Percentiles rank a stretch among this genome's conserved stretches.
Evolutionary conservation across 1,139 yeast species (phyloP).

Genomic region (Schwanniomyces etchellsii): DNA sequence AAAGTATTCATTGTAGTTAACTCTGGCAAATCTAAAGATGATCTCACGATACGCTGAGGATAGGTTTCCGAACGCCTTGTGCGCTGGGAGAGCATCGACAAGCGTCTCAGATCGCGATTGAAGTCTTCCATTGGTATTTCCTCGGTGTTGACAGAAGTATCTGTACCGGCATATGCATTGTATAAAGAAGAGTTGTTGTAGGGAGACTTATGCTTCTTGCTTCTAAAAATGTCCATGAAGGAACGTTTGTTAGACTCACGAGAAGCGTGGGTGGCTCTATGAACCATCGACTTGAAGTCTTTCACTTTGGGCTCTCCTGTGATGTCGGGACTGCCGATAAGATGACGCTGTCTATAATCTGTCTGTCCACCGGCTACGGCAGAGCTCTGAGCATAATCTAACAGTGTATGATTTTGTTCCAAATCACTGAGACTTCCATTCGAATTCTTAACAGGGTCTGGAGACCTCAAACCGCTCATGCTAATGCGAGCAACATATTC

Average conservation of each 20-base stretch:
- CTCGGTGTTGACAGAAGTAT: slow-evolving; percentile 30
- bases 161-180: slow-evolving; percentile 20
- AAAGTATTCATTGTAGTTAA: not conserved
- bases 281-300: slow-evolving; percentile 8
- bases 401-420: slow-evolving; percentile 6
- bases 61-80: not conserved
- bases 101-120: slow-evolving; percentile 6
- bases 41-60: not conserved
- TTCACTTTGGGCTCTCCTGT: slow-evolving; percentile 3
- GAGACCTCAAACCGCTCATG: slow-evolving; percentile 6
- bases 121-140: slow-evolving; percentile 48
- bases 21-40: not conserved
- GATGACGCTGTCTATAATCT: no score
- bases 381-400: slow-evolving; percentile 1
- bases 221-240: slow-evolving; percentile 21
- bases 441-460: slow-evolving; percentile 1
- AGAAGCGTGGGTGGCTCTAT: slow-evolving; percentile 4
- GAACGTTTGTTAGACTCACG: slow-evolving; percentile 15
- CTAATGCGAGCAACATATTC: slow-evolving; percentile 17
- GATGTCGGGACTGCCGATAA: not conserved
- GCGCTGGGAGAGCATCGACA: slow-evolving; percentile 11
- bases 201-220: slow-evolving; percentile 17
- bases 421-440: slow-evolving; percentile 10
- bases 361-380: slow-evolving; percentile 4
- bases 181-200: slow-evolving; percentile 27